Evolutionary conservation across 2,329 filamentous ascomycete species (phyloP).

Genomic region (Moelleriella libera): DNA sequence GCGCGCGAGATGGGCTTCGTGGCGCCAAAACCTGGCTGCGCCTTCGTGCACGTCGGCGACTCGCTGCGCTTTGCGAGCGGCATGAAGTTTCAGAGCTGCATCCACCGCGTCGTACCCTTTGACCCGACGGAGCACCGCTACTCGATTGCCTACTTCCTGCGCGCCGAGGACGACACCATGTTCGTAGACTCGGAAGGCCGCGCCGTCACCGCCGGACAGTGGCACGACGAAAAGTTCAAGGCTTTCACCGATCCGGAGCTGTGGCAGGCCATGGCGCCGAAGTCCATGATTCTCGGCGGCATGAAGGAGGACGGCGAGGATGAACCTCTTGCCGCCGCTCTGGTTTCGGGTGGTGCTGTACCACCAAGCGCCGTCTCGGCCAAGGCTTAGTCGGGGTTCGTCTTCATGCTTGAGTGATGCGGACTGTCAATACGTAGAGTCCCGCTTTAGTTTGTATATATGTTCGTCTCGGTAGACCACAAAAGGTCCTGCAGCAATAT

Average conservation of each 20-base stretch:
- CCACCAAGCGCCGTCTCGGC: neutral
- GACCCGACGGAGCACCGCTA: conserved; percentile 38
- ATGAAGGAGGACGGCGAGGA: conserved; percentile 28
- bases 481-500: too few relatives aligned
- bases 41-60: conserved; percentile 45
- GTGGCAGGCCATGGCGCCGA: conserved; percentile 30
- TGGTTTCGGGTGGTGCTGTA: neutral
- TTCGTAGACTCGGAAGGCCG: conserved; percentile 40
- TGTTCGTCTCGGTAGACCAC: too few relatives aligned
- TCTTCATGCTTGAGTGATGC: neutral
- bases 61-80: conserved; percentile 40
- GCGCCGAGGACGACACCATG: conserved; percentile 40
- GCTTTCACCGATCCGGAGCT: conserved; percentile 29
- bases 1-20: conserved; percentile 37
- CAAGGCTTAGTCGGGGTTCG: neutral
- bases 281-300: conserved; percentile 33
- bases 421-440: too few relatives aligned
- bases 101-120: conserved; percentile 42
- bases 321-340: conserved; percentile 1
- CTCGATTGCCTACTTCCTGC: conserved; percentile 44
- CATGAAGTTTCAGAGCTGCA: conserved; percentile 39
- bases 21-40: conserved; percentile 32
- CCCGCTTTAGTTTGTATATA: too few relatives aligned
- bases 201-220: conserved; percentile 36
- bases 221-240: conserved; percentile 41